A percentile compares a stretch with the other conserved stretches of the same genome.
Evolutionary conservation across 192 early-diverging fungal genomes (phyloP).

Genomic region (Chytriomyces confervae): DNA sequence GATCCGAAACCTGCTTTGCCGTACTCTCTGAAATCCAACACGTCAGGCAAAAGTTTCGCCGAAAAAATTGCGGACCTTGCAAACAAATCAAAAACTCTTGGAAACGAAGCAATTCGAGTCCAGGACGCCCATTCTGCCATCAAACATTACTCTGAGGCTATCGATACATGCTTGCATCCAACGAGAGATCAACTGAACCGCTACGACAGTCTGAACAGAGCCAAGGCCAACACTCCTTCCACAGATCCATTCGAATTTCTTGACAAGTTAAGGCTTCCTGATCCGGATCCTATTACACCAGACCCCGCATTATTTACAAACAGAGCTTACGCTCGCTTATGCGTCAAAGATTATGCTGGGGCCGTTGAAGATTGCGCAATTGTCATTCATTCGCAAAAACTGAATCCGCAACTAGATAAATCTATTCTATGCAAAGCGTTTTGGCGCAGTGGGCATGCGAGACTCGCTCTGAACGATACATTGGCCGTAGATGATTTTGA

Average conservation of each 20-base stretch:
- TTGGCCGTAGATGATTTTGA: not conserved
- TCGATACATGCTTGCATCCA: conserved; percentile 19
- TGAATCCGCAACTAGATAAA: not conserved
- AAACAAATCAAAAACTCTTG: not conserved
- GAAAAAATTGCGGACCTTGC: conserved; percentile 22
- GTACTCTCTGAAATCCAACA: conserved; percentile 11
- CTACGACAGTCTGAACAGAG: not conserved
- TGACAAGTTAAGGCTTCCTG: not conserved
- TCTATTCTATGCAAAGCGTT: not conserved
- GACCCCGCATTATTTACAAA: conserved; percentile 22
- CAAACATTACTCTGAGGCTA: conserved; percentile 25
- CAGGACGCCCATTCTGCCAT: not conserved
- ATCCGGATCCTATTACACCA: conserved; percentile 12
- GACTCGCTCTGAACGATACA: not conserved
- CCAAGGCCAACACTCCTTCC: not conserved
- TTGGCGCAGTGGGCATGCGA: not conserved
- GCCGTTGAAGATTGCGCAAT: conserved; percentile 9
- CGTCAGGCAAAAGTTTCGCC: not conserved
- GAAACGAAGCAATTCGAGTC: conserved; percentile 17
- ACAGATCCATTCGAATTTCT: conserved; percentile 29
- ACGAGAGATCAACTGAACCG: not conserved
- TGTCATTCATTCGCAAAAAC: not conserved
- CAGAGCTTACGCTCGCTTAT: not conserved
- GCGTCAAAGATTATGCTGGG: conserved; percentile 5
- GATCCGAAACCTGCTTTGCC: not conserved